Base-by-base conservation (phyloP, 495 filamentous ascomycete genomes). In the Penicillium argentinense region DNA sequence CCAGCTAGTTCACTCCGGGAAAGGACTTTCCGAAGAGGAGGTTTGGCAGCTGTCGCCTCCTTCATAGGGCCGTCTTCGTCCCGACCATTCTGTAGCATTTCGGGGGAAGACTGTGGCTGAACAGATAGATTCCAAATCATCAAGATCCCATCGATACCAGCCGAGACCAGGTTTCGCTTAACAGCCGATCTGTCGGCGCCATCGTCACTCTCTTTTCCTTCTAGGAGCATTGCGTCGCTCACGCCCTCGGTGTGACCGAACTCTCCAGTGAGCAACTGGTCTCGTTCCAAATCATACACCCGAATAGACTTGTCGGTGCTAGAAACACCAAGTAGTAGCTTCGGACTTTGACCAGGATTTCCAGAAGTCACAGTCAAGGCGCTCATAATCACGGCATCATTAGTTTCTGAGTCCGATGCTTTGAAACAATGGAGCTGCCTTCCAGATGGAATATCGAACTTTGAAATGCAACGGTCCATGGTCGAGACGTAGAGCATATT, bases 201-300 rank as follows among this genome's bases (percentile, higher is more conserved):
- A 3, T 69, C 69, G 9, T 54, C 68, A 1, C 76, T 66, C 2
- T 69, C 69, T 9, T 54, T 49, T 17, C 51, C 56, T 51, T 89
- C 85, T 3, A 95, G 54, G 9, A 97, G 62, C n/a, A 82, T 74
- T 27, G 91, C 77, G 59, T 86, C 91, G 30, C 88, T 93, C 30
- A 97, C 84, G 30, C 89, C 86, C 59, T 95, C 91, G 0, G 89
- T 95, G 59, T 98, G 93, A 11, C 93, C 95, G 77, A 89, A 96
- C 64, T 96, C 93, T 27, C 88, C 83, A 19, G 88, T 85, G 41
- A 97, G 68, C 50, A 98, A 82, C 18, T 72, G 62, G 11, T 91
- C 92, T 29, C 78, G 77, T 34, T 86, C 83, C 12, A 83, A 71
- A 51, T 95, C 87, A 61, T 98, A 97, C 3, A 97, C 69, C 16